These are phyloP conservation scores for Fraxinus pennsylvanica DNA, from an alignment of 257 asterid species.

Conservation along the genomic window DNA sequence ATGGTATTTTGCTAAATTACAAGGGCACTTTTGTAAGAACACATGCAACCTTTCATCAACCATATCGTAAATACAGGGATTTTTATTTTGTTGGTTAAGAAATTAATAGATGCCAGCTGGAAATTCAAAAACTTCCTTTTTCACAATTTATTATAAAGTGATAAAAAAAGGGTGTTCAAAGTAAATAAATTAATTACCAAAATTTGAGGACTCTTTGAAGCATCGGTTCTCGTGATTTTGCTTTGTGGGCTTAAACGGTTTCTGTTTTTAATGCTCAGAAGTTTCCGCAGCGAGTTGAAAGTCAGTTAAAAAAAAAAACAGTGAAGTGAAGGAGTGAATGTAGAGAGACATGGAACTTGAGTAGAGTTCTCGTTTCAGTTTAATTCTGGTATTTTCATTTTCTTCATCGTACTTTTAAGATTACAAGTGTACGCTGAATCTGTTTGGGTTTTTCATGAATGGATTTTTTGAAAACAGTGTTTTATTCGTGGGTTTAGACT, in stretches of 20 bases:
- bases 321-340: background rate
- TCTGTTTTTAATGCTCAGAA: slow-evolving; percentile 23
- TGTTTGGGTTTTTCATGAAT: slow-evolving; percentile 13
- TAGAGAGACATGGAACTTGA: slow-evolving; percentile 26
- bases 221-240: slow-evolving; percentile 35
- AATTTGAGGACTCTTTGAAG: slow-evolving; percentile 32
- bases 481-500: background rate
- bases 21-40: slow-evolving; percentile 47
- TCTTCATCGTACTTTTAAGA: slow-evolving; percentile 13
- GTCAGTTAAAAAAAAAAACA: slow-evolving; percentile 10
- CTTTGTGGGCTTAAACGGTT: slow-evolving; percentile 32
- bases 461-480: background rate
- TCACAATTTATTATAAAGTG: slow-evolving; percentile 17
- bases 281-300: slow-evolving; percentile 26
- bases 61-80: slow-evolving; percentile 49
- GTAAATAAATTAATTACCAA: slow-evolving; percentile 20
- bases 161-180: slow-evolving; percentile 19
- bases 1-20: slow-evolving; percentile 15
- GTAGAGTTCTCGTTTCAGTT: slow-evolving; percentile 15
- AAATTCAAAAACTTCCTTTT: slow-evolving; percentile 10
- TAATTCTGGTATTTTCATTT: background rate
- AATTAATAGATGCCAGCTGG: slow-evolving; percentile 38
- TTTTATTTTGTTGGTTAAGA: slow-evolving; percentile 26
- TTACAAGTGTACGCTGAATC: slow-evolving; percentile 36
- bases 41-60: slow-evolving; percentile 57